Percentiles rank a stretch among this genome's conserved stretches.
These are phyloP conservation scores for Psilocybe cyanescens DNA, from an alignment of 768 basidiomycete genomes.

Conservation along the genomic window DNA sequence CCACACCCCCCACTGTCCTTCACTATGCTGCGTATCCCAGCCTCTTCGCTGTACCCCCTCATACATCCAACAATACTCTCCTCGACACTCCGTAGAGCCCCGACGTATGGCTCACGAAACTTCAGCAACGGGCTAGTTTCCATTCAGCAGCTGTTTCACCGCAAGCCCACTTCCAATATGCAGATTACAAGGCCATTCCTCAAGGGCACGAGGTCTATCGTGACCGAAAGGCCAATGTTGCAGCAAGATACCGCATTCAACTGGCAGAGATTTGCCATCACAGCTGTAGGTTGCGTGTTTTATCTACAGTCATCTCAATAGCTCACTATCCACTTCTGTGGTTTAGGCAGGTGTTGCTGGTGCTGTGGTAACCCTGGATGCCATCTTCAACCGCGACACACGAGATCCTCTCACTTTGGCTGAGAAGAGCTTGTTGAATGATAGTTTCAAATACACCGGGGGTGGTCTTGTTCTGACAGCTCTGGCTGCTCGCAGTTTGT, in stretches of 20 bases:
- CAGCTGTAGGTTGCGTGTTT: slow-evolving; percentile 30
- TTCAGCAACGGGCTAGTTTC: slow-evolving; percentile 18
- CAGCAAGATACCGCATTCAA: slow-evolving; percentile 35
- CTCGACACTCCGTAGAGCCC: slow-evolving; percentile 8
- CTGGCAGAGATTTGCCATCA: slow-evolving; percentile 35
- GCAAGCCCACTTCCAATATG: neutral
- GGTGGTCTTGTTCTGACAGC: slow-evolving; percentile 80
- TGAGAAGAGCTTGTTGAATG: slow-evolving; percentile 74
- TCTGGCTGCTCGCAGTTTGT: slow-evolving; percentile 77
- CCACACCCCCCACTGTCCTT: slow-evolving; percentile 5
- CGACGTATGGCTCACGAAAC: slow-evolving; percentile 11
- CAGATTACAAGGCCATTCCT: neutral
- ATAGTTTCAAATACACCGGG: slow-evolving; percentile 84
- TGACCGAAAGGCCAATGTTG: slow-evolving; percentile 44
- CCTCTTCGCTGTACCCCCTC: slow-evolving; percentile 18
- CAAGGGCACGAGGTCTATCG: slow-evolving; percentile 44
- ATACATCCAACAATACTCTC: slow-evolving; percentile 6
- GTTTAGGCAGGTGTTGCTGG: slow-evolving; percentile 73
- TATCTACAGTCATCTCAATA: slow-evolving; percentile 31
- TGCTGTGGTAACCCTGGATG: slow-evolving; percentile 64
- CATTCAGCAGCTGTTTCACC: slow-evolving; percentile 9
- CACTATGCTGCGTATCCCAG: slow-evolving; percentile 21
- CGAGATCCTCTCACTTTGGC: slow-evolving; percentile 62
- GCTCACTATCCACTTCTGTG: slow-evolving; percentile 27
- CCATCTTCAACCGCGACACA: slow-evolving; percentile 78